These are phyloP conservation scores for Stephanodiscus triporus DNA, from an alignment of 108 stramenopile species.

Conservation along the genomic window DNA sequence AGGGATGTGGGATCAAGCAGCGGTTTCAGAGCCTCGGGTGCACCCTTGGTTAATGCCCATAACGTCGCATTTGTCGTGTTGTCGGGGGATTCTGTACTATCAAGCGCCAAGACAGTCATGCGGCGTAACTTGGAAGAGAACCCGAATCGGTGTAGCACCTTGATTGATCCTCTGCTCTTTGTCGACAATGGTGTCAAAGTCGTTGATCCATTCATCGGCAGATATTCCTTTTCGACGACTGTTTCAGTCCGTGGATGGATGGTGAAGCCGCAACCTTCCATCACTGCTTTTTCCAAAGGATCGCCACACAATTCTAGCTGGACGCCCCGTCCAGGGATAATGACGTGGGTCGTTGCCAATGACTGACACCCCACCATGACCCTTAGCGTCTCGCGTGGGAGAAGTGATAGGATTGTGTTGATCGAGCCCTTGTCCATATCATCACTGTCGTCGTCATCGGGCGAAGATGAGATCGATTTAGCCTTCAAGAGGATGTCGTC, in stretches of 20 bases:
- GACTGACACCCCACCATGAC: conserved; percentile 95
- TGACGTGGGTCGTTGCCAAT: conserved; percentile 56
- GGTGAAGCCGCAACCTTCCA: conserved; percentile 81
- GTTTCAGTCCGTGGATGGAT: conserved; percentile 54
- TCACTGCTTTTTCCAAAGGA: conserved; percentile 92
- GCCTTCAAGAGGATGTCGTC: conserved; percentile 17
- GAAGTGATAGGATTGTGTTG: conserved; percentile 11
- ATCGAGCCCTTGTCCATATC: neutral
- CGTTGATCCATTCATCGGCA: conserved; percentile 13
- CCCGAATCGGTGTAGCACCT: conserved; percentile 75
- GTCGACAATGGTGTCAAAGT: neutral
- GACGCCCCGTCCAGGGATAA: conserved; percentile 32
- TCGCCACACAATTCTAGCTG: conserved; percentile 72
- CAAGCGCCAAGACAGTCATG: conserved; percentile 78
- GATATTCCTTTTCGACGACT: conserved; percentile 25
- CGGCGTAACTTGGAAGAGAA: conserved; percentile 90
- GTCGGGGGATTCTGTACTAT: conserved; percentile 39
- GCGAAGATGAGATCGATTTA: neutral
- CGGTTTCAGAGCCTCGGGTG: conserved; percentile 87
- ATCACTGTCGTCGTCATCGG: neutral
- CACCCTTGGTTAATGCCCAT: conserved; percentile 85
- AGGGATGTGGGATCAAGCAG: conserved; percentile 65
- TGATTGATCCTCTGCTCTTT: conserved; percentile 4
- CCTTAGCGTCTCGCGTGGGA: conserved; percentile 56
- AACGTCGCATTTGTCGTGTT: conserved; percentile 2